Conservation (phyloP, 768 basidiomycete species). For the Psilocybe sp. region DNA sequence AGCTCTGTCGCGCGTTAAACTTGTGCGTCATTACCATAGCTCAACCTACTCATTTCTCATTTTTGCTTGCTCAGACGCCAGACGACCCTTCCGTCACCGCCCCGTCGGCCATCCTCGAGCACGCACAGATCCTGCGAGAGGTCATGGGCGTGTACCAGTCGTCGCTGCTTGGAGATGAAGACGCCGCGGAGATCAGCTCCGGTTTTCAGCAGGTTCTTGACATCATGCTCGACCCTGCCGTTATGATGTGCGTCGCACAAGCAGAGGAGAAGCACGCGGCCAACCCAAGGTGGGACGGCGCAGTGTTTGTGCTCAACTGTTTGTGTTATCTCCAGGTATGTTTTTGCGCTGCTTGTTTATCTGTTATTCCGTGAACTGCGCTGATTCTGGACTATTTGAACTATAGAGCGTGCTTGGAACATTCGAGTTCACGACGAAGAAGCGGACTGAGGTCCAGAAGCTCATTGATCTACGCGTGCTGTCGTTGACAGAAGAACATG, state of each 20-base stretch:
- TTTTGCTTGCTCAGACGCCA: constrained; percentile 42
- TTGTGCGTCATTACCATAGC: constrained; percentile 37
- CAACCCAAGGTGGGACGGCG: constrained; percentile 71
- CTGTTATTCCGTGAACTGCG: background rate
- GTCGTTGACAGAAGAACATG: constrained; percentile 79
- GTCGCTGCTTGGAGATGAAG: constrained; percentile 71
- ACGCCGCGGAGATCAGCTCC: constrained; percentile 34
- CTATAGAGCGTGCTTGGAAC: constrained; percentile 61
- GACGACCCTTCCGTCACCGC: constrained; percentile 73
- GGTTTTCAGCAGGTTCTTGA: constrained; percentile 76
- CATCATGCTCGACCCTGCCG: constrained; percentile 79
- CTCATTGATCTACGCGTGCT: constrained; percentile 62
- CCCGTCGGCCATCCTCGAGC: constrained; percentile 77
- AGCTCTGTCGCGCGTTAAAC: constrained; percentile 47
- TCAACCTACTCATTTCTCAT: background rate
- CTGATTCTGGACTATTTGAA: constrained; percentile 1
- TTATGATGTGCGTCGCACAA: constrained; percentile 69
- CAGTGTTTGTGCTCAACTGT: constrained; percentile 85
- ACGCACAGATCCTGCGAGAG: constrained; percentile 81
- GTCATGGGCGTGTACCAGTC: constrained; percentile 88
- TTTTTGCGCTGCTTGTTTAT: constrained; percentile 4
- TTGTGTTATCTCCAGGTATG: constrained; percentile 77
- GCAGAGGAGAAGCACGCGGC: constrained; percentile 61
- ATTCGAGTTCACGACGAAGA: constrained; percentile 64
- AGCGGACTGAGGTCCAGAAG: constrained; percentile 54